A percentile compares a stretch with the other conserved stretches of the same genome.
phyloP scores from a whole-genome alignment of 2,329 filamentous ascomycete species.

The Paramyrothecium sp. region DNA sequence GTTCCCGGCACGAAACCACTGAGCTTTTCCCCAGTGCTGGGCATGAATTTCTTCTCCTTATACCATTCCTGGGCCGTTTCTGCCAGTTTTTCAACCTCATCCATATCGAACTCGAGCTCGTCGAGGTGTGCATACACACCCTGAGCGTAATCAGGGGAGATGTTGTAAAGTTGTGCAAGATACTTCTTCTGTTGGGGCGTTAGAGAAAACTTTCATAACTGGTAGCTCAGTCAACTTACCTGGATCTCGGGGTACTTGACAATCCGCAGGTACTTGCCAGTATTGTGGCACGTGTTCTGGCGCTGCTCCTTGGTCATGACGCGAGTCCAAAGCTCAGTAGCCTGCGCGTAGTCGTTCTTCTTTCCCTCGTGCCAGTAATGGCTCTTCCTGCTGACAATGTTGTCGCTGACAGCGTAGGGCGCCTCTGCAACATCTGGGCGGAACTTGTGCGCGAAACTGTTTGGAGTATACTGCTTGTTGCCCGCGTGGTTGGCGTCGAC shows the following conservation, averaged over 20 bases:
- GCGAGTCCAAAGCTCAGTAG: constrained; percentile 43
- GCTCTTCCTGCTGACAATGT: constrained; percentile 47
- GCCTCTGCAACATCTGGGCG: constrained; percentile 2
- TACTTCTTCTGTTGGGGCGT: constrained; percentile 35
- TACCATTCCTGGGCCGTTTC: constrained; percentile 42
- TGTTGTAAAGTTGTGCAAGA: constrained; percentile 41
- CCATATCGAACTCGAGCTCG: constrained; percentile 40
- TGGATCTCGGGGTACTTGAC: constrained; percentile 43
- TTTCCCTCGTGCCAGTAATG: constrained; percentile 55
- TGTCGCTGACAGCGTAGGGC: constrained; percentile 44
- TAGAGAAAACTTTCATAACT: not conserved
- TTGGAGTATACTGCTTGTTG: not conserved
- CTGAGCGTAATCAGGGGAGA: constrained; percentile 42
- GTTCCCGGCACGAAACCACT: constrained; percentile 32
- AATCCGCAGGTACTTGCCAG: constrained; percentile 40
- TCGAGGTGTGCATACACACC: constrained; percentile 44
- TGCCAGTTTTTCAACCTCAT: constrained; percentile 41
- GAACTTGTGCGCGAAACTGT: constrained; percentile 41
- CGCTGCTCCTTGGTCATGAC: constrained; percentile 45
- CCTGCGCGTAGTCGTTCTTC: constrained; percentile 50
- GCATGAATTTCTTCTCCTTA: constrained; percentile 44
- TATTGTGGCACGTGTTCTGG: constrained; percentile 47
- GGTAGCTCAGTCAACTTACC: constrained; percentile 14
- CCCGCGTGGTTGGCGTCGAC: constrained; percentile 1
- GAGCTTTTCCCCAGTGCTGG: constrained; percentile 33